Conservation (phyloP, 78 protist species). For the Speleostelium caveatum region DNA sequence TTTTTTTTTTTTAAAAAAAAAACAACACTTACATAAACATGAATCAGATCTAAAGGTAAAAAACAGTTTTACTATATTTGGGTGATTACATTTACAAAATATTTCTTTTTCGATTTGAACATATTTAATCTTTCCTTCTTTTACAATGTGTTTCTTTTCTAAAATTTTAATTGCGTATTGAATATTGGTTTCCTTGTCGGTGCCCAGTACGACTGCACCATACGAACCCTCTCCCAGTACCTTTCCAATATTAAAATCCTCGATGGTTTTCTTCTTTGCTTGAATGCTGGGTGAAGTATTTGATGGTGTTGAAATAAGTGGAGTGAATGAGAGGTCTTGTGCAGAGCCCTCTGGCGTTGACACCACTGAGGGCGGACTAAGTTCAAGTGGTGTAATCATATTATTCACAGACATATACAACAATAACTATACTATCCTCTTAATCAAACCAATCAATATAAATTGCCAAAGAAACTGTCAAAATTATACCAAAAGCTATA, state of each 20-base stretch:
- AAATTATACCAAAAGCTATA: too few relatives aligned
- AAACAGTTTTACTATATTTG: slow-evolving; percentile 86
- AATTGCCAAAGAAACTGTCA: too few relatives aligned
- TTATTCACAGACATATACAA: too few relatives aligned
- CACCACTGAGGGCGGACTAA: too few relatives aligned
- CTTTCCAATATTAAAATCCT: slow-evolving; percentile 81
- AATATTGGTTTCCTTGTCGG: slow-evolving; percentile 76
- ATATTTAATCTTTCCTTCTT: slow-evolving; percentile 81
- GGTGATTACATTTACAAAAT: slow-evolving; percentile 84
- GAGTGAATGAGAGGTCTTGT: neutral
- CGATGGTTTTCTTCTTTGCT: slow-evolving; percentile 75
- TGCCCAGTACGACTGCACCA: slow-evolving; percentile 84
- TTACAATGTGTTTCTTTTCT: slow-evolving; percentile 77
- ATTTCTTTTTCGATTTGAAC: slow-evolving; percentile 88
- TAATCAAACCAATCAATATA: too few relatives aligned
- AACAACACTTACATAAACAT: slow-evolving; percentile 72
- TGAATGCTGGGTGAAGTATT: slow-evolving; percentile 49
- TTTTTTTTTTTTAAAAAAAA: neutral
- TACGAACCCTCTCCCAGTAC: slow-evolving; percentile 84
- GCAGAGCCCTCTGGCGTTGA: too few relatives aligned
- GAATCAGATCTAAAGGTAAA: slow-evolving; percentile 85
- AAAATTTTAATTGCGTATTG: slow-evolving; percentile 89
- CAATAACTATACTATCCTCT: too few relatives aligned
- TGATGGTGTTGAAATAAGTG: slow-evolving; percentile 31
- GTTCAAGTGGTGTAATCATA: too few relatives aligned